Base-by-base conservation (phyloP, 257 asterid species). In the Prunella vulgaris region DNA sequence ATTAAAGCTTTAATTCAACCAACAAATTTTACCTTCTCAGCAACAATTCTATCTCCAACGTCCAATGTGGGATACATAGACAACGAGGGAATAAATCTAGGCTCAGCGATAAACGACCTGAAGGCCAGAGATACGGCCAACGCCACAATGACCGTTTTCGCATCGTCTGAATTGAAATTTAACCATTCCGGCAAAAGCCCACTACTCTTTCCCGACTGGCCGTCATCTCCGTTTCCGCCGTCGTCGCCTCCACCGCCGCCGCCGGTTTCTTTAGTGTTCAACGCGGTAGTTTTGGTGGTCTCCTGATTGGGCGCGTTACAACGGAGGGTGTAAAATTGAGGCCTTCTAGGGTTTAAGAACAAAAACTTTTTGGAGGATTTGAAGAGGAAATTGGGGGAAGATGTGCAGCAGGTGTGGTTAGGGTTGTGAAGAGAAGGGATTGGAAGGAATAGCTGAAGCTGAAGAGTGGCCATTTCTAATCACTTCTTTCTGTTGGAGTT, bases 11-110 rank as follows among this genome's bases (percentile, higher is more conserved):
- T 4, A 65, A 71, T 58, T 58, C 0, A 49, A 59, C 59, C 28
- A 60, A 60, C 15, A 5, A 6, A 1, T 28, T 49, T 9, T 68
- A 92, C 98, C 97, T 92, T 92, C 77, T 90, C 98, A 73, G 98
- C 98, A 0, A 92, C 96, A 82, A 93, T 67, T 74, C 97, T 76
- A 68, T 93, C 98, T 40, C 97, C 98, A 76, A 90, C 93, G 70
- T 92, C 97, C 81, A 92, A 92, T 10, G 97, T 92, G 13, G 98
- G 97, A 80, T 77, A 92, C 98, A 92, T 92, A 37, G 98, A 93
- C 81, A 93, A 42, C 1, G 98, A 93, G 74, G 98, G 98, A 76
- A 93, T 93, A 60, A 35, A 93, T 83, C 98, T 82, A 12, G 98
- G 98, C 92, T 93, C 98, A 67, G 98, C 97, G 60, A 93, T 84